Percentiles rank a stretch among this genome's conserved stretches.
phyloP scores from a whole-genome alignment of 106 monocot genomes.

The Dendrobium chrysotoxum region DNA sequence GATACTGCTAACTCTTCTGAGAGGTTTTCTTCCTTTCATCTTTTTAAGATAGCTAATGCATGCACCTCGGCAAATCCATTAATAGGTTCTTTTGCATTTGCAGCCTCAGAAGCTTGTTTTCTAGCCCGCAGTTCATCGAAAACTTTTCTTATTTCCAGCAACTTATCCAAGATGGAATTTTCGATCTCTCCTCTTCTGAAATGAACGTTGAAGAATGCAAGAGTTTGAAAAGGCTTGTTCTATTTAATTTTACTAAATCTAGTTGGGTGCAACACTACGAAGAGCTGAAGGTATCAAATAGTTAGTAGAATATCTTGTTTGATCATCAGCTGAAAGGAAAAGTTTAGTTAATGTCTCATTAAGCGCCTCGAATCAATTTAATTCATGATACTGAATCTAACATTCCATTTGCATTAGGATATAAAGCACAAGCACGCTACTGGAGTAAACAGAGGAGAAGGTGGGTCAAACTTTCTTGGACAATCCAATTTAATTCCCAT shows the following conservation, averaged over 20 bases:
- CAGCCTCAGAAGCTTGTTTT: slow-evolving; percentile 80
- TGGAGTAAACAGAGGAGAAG: slow-evolving; percentile 16
- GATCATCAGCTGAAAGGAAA: not conserved
- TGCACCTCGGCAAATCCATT: not conserved
- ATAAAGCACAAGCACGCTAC: slow-evolving; percentile 14
- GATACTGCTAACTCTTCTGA: slow-evolving; percentile 51
- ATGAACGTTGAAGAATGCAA: slow-evolving; percentile 36
- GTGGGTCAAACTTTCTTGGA: slow-evolving; percentile 15
- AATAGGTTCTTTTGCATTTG: slow-evolving; percentile 6
- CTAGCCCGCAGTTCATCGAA: slow-evolving; percentile 48
- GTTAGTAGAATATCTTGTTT: not conserved
- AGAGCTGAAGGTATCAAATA: slow-evolving; percentile 50
- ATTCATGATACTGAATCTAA: slow-evolving; percentile 6
- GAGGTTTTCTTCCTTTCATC: slow-evolving; percentile 24
- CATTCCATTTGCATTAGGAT: slow-evolving; percentile 35
- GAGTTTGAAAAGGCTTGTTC: slow-evolving; percentile 32
- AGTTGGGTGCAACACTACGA: slow-evolving; percentile 52
- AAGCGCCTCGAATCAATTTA: not conserved
- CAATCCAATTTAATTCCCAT: slow-evolving; percentile 20
- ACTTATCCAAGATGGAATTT: slow-evolving; percentile 54
- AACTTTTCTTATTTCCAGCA: slow-evolving; percentile 52
- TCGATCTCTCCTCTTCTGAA: slow-evolving; percentile 36
- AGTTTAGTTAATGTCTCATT: not conserved
- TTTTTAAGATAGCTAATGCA: not conserved
- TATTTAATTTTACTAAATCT: slow-evolving; percentile 37